phyloP scores from a whole-genome alignment of 1,284 basidiomycete genomes.

The Cutaneotrichosporon cutaneum region DNA sequence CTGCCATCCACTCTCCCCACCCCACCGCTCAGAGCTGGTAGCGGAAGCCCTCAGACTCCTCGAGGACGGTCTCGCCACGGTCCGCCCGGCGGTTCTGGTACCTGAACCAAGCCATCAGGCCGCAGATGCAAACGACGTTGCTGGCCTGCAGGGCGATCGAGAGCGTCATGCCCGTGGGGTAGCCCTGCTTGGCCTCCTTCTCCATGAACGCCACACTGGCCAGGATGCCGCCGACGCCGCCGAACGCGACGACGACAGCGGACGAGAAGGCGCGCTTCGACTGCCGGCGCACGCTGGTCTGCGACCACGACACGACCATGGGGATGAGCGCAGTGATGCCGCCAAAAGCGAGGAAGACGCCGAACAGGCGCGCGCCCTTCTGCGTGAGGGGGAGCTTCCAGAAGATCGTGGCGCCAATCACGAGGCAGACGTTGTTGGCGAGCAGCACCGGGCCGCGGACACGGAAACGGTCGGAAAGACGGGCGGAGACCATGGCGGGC shows the following conservation, averaged over 20 bases:
- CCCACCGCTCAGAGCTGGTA: constrained; percentile 14
- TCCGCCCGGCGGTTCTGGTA: constrained; percentile 20
- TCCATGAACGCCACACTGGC: constrained; percentile 22
- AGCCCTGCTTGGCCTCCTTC: constrained; percentile 12
- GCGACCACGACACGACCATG: constrained; percentile 41
- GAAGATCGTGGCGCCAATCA: constrained; percentile 15
- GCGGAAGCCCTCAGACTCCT: constrained; percentile 16
- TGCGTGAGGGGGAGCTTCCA: constrained; percentile 5
- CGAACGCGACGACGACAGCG: constrained; percentile 51
- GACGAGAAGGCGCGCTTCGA: constrained; percentile 48
- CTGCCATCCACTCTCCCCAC: too few relatives aligned
- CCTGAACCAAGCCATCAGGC: constrained; percentile 16
- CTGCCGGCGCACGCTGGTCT: constrained; percentile 53
- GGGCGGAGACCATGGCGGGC: constrained; percentile 44
- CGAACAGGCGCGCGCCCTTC: constrained; percentile 19
- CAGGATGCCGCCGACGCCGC: constrained; percentile 55
- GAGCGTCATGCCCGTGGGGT: constrained; percentile 21
- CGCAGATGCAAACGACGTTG: neutral
- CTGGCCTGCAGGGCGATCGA: constrained; percentile 10
- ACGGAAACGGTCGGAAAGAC: constrained; percentile 43
- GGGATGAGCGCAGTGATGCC: constrained; percentile 40
- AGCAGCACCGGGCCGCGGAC: constrained; percentile 11
- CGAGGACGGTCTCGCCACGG: constrained; percentile 16
- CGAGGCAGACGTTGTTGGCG: constrained; percentile 6
- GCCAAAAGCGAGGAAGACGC: constrained; percentile 51